Conservation (phyloP, 2,329 filamentous ascomycete genomes). For the Neonectria sp. region DNA sequence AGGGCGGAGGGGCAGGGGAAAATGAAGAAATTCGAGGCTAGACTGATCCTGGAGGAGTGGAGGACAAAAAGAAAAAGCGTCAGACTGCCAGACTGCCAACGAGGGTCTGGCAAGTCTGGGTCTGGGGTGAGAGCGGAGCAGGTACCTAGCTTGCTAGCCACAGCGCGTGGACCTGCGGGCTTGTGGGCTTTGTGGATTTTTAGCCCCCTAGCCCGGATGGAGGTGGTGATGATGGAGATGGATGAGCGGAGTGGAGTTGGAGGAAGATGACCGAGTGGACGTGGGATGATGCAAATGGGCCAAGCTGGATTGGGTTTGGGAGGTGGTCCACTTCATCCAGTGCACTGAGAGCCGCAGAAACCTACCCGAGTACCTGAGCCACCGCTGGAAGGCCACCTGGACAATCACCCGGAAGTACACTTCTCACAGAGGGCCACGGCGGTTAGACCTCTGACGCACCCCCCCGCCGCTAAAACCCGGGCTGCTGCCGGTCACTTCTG, state of each 20-base stretch:
- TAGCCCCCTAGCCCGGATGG: slow-evolving; percentile 19
- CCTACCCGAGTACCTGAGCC: neutral
- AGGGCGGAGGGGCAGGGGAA: neutral
- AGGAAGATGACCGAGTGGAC: slow-evolving; percentile 29
- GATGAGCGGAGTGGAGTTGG: slow-evolving; percentile 17
- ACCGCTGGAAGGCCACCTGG: neutral
- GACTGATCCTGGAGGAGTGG: slow-evolving; percentile 9
- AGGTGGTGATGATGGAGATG: slow-evolving; percentile 19
- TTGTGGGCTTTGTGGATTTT: neutral
- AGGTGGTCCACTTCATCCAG: neutral
- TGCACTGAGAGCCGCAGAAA: neutral
- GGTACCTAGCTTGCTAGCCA: neutral
- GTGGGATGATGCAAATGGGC: slow-evolving; percentile 12
- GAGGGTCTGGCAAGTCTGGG: neutral
- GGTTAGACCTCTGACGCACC: neutral
- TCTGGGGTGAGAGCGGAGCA: neutral
- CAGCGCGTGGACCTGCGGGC: slow-evolving; percentile 8
- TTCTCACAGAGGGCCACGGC: neutral
- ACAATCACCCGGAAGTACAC: neutral
- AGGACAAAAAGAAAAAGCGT: slow-evolving; percentile 25
- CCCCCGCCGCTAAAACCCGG: neutral
- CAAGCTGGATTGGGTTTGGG: neutral
- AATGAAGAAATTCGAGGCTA: neutral
- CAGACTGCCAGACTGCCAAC: neutral
- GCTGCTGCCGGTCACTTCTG: neutral